Conservation (phyloP, 2,329 filamentous ascomycete species). For the Diaporthe helianthi region DNA sequence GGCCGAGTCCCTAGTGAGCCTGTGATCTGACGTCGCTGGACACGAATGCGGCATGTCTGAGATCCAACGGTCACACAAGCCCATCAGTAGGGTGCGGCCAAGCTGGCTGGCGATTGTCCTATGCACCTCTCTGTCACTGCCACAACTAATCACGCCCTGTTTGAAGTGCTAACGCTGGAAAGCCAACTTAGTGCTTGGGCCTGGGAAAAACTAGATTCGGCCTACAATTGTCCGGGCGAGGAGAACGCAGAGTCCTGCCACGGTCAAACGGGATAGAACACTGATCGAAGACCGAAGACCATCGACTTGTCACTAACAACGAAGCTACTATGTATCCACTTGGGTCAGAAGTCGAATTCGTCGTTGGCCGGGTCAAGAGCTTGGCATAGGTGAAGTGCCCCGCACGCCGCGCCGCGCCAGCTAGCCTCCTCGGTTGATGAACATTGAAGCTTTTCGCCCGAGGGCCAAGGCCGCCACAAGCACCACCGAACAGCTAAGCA, state of each 20-base stretch:
- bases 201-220: neutral
- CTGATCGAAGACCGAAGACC: neutral
- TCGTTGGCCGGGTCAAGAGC: neutral
- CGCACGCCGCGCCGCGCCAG: conserved; percentile 12
- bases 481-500: neutral
- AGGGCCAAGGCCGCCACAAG: neutral
- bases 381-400: neutral
- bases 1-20: neutral
- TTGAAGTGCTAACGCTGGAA: no score
- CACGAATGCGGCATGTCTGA: conserved; percentile 30
- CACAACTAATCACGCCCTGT: neutral
- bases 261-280: neutral
- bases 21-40: conserved; percentile 24
- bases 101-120: neutral
- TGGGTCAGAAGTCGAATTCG: neutral
- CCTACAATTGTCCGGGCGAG: neutral
- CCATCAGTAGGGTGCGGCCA: conserved; percentile 2
- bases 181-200: neutral
- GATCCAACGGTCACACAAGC: conserved; percentile 28
- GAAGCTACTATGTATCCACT: no score
- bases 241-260: neutral
- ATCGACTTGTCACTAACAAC: neutral
- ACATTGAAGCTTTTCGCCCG: conserved; percentile 20
- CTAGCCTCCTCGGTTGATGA: neutral
- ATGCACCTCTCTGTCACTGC: conserved; percentile 8